These are phyloP conservation scores for Gossypium turneri DNA, from an alignment of 345 rosid species.

Conservation along the genomic window DNA sequence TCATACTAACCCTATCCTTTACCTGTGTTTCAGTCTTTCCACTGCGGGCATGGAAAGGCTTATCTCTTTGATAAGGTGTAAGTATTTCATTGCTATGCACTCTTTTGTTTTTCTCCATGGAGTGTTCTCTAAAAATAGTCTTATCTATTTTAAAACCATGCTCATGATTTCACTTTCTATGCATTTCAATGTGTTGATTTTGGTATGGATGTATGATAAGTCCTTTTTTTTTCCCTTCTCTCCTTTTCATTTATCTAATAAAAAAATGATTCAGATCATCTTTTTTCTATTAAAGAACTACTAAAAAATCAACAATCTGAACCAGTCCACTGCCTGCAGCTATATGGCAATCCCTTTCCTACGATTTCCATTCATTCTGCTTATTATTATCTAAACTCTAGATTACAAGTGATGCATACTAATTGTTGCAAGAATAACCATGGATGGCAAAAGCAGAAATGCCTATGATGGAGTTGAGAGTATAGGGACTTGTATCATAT, in stretches of 20 bases:
- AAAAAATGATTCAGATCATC: background rate
- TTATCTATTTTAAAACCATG: background rate
- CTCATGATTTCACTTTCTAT: no score
- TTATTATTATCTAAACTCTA: background rate
- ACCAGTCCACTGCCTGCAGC: background rate
- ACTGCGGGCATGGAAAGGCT: constrained; percentile 69
- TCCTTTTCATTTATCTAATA: background rate
- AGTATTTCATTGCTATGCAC: constrained; percentile 28
- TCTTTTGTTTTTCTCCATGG: background rate
- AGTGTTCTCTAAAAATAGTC: background rate
- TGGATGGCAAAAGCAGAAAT: background rate
- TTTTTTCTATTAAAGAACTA: background rate
- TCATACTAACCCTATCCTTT: constrained; percentile 17
- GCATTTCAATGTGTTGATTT: background rate
- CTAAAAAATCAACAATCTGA: background rate
- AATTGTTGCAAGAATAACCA: background rate
- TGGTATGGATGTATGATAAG: background rate
- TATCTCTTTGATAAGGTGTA: constrained; percentile 74
- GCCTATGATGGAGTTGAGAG: background rate
- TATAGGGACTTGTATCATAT: background rate
- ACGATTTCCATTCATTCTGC: background rate
- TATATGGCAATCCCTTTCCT: background rate
- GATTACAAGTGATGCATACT: background rate
- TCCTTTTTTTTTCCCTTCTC: background rate
- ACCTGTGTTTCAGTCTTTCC: constrained; percentile 58